These are phyloP conservation scores for Schizophyllum commune DNA, from an alignment of 1,284 basidiomycete species.

Conservation along the genomic window DNA sequence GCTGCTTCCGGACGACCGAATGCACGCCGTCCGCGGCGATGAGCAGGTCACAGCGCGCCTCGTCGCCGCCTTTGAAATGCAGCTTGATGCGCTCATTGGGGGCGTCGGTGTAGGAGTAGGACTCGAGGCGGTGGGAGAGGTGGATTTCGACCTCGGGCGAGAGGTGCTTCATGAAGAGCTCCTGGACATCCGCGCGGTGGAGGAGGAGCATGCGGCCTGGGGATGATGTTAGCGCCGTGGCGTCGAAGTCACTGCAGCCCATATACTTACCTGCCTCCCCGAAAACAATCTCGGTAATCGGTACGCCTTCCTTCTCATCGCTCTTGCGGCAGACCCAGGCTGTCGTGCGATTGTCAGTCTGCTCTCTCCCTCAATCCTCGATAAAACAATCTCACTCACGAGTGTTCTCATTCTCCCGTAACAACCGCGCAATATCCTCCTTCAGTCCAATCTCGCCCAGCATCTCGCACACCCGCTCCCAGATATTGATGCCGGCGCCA, in stretches of 20 bases:
- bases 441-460: constrained; percentile 26
- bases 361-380: too few relatives aligned
- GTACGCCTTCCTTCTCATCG: too few relatives aligned
- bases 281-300: too few relatives aligned
- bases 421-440: background rate
- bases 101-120: constrained; percentile 13
- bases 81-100: constrained; percentile 7
- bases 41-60: constrained; percentile 24
- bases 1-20: constrained; percentile 17
- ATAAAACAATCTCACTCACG: too few relatives aligned
- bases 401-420: too few relatives aligned
- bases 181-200: constrained; percentile 26
- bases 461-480: constrained; percentile 25
- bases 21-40: constrained; percentile 25
- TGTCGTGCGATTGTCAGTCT: too few relatives aligned
- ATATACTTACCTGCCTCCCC: too few relatives aligned
- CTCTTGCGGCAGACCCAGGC: too few relatives aligned
- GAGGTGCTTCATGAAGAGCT: constrained; percentile 22
- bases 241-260: too few relatives aligned
- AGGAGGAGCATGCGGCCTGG: constrained; percentile 19
- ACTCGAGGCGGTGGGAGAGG: constrained; percentile 21
- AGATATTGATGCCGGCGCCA: constrained; percentile 30
- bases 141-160: constrained; percentile 21
- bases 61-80: constrained; percentile 25
- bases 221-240: too few relatives aligned